Percentiles rank a stretch among this genome's conserved stretches.
Evolutionary conservation across 768 basidiomycete genomes (phyloP).

Genomic region (Lyophyllum semitale): DNA sequence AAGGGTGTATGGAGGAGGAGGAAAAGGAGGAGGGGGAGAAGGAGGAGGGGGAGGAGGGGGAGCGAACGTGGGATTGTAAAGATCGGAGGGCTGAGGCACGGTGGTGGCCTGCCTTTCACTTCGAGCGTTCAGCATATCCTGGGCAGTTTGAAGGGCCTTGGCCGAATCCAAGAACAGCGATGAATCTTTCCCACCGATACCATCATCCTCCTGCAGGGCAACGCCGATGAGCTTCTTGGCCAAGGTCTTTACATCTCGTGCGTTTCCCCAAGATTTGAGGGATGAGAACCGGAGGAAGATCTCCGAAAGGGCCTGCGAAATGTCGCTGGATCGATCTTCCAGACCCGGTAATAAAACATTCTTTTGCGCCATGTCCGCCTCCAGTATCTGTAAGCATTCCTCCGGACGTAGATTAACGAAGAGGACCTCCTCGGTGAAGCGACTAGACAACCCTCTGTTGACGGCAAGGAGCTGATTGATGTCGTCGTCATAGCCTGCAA

Average conservation of each 20-base stretch:
- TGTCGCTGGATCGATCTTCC: constrained; percentile 25
- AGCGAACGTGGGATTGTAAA: background rate
- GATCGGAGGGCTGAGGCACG: background rate
- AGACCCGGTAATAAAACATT: constrained; percentile 40
- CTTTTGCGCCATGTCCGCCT: constrained; percentile 46
- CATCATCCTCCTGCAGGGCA: constrained; percentile 32
- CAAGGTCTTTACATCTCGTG: constrained; percentile 61
- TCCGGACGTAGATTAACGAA: constrained; percentile 54
- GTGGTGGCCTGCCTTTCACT: background rate
- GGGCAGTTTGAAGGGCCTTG: background rate
- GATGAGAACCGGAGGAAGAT: constrained; percentile 41
- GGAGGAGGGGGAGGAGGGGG: too few species aligned
- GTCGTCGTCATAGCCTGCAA: constrained; percentile 71
- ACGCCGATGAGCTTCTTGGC: constrained; percentile 46
- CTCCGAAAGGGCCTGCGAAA: constrained; percentile 36
- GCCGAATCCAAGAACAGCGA: constrained; percentile 1
- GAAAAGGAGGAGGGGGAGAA: too few species aligned
- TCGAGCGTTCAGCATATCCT: background rate
- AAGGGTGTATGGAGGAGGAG: background rate
- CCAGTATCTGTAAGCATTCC: constrained; percentile 51
- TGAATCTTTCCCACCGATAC: constrained; percentile 13
- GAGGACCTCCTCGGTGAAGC: constrained; percentile 62
- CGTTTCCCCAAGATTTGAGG: constrained; percentile 68
- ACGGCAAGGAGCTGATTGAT: constrained; percentile 61
- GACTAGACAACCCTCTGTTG: constrained; percentile 66